Conservation (phyloP, 805 yeast genomes). For the Wickerhamia fluorescens region DNA sequence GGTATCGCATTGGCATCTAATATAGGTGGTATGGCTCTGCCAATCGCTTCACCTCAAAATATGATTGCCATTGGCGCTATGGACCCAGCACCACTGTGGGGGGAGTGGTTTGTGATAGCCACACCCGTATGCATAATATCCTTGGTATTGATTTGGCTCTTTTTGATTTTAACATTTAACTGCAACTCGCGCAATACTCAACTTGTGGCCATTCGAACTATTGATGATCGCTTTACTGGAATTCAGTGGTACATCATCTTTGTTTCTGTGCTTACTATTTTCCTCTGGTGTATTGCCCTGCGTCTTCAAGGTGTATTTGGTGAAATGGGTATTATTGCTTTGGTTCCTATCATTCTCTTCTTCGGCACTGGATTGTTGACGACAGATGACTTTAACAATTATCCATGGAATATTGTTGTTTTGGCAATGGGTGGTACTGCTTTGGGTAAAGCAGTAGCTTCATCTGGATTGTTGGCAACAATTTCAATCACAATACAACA, state of each 20-base stretch:
- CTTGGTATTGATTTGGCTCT: conserved; percentile 39
- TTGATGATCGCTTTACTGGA: conserved; percentile 58
- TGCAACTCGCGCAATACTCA: conserved; percentile 39
- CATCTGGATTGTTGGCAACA: conserved; percentile 77
- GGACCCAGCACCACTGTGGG: conserved; percentile 50
- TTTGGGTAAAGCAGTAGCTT: conserved; percentile 88
- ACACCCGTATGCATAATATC: conserved; percentile 40
- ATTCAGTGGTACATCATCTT: conserved; percentile 69
- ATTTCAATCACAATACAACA: conserved; percentile 66
- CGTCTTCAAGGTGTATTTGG: conserved; percentile 70
- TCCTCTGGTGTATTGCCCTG: conserved; percentile 85
- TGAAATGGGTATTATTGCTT: conserved; percentile 94
- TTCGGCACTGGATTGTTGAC: conserved; percentile 86
- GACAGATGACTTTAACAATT: conserved; percentile 89
- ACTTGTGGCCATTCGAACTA: conserved; percentile 50
- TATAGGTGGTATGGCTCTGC: conserved; percentile 50
- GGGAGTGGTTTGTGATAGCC: conserved; percentile 48
- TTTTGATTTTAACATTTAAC: conserved; percentile 49
- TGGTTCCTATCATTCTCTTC: conserved; percentile 82
- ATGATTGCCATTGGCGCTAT: conserved; percentile 48
- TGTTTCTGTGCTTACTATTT: conserved; percentile 66
- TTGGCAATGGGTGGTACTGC: conserved; percentile 98
- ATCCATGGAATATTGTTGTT: conserved; percentile 93
- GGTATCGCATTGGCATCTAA: conserved; percentile 48
- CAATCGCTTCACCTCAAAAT: conserved; percentile 50